Conservation (phyloP, 2,329 filamentous ascomycete genomes). For the Aspergillus ustus region DNA sequence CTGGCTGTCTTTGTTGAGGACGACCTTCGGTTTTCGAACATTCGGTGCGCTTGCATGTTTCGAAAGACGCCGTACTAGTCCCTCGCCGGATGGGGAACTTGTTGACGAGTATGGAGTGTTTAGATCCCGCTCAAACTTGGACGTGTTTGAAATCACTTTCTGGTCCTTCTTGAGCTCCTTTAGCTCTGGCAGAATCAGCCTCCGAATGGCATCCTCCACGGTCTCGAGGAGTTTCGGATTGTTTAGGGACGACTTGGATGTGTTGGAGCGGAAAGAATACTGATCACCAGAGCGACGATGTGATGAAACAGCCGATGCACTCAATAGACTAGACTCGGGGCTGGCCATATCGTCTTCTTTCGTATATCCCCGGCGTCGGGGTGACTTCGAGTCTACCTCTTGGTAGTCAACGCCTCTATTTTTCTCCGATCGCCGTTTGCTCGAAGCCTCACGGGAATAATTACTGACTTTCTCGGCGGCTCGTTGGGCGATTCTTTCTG, state of each 20-base stretch:
- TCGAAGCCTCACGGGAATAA: slow-evolving; percentile 52
- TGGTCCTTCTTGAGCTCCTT: slow-evolving; percentile 90
- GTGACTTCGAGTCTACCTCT: slow-evolving; percentile 50
- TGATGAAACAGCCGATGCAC: slow-evolving; percentile 57
- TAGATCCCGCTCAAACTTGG: slow-evolving; percentile 69
- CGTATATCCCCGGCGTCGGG: slow-evolving; percentile 55
- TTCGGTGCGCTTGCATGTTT: slow-evolving; percentile 67
- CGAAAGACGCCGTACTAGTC: slow-evolving; percentile 58
- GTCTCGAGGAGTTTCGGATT: slow-evolving; percentile 90
- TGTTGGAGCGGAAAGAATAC: slow-evolving; percentile 63
- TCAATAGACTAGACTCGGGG: slow-evolving; percentile 66
- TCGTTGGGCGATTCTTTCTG: slow-evolving; percentile 69
- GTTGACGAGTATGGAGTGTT: slow-evolving; percentile 64
- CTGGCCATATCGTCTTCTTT: slow-evolving; percentile 59
- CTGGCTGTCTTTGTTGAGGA: slow-evolving; percentile 62
- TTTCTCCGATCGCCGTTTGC: slow-evolving; percentile 48
- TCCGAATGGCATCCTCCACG: slow-evolving; percentile 89
- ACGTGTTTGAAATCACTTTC: slow-evolving; percentile 73
- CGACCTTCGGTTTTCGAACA: slow-evolving; percentile 64
- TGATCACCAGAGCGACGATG: slow-evolving; percentile 61
- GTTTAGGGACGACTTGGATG: slow-evolving; percentile 77
- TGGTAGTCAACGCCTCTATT: slow-evolving; percentile 52
- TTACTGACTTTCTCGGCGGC: slow-evolving; percentile 69
- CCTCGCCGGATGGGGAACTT: slow-evolving; percentile 61
- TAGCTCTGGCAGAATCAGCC: slow-evolving; percentile 87